Conservation (phyloP, 2,329 filamentous ascomycete species). For the Fusarium protoensiforme region DNA sequence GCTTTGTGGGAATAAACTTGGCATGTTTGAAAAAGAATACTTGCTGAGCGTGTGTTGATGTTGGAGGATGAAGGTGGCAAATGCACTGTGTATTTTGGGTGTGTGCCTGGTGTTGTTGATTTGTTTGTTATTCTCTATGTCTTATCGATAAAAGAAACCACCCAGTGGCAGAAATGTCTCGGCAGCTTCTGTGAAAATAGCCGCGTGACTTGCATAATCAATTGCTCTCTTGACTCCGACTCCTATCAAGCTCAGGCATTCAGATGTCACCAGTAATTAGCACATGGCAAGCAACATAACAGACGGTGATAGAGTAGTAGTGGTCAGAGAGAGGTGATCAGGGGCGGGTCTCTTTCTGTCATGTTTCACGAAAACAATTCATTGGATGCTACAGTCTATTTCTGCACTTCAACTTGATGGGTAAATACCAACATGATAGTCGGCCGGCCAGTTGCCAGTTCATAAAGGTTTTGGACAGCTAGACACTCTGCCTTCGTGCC, state of each 20-base stretch:
- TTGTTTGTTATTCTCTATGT: not conserved
- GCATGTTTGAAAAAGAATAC: not conserved
- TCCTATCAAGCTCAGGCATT: too few relatives aligned
- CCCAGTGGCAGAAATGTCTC: not conserved
- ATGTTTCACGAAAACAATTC: too few relatives aligned
- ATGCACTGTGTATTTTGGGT: not conserved
- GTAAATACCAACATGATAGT: too few relatives aligned
- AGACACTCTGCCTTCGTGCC: not conserved
- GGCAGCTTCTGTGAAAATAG: not conserved
- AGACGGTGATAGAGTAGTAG: not conserved
- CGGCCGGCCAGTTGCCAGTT: too few relatives aligned
- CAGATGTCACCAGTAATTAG: not conserved
- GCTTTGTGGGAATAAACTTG: not conserved
- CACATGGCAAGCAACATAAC: not conserved
- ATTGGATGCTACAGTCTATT: too few relatives aligned
- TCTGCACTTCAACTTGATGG: too few relatives aligned
- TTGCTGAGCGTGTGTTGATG: not conserved
- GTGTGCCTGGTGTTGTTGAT: not conserved
- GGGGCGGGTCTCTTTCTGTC: not conserved
- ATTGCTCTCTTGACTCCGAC: not conserved
- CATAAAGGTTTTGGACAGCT: not conserved
- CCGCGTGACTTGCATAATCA: not conserved
- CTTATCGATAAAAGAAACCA: not conserved
- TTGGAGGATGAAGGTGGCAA: not conserved
- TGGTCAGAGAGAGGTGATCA: not conserved